phyloP scores from a whole-genome alignment of 2,329 filamentous ascomycete genomes.

The Westerdykella sp. region DNA sequence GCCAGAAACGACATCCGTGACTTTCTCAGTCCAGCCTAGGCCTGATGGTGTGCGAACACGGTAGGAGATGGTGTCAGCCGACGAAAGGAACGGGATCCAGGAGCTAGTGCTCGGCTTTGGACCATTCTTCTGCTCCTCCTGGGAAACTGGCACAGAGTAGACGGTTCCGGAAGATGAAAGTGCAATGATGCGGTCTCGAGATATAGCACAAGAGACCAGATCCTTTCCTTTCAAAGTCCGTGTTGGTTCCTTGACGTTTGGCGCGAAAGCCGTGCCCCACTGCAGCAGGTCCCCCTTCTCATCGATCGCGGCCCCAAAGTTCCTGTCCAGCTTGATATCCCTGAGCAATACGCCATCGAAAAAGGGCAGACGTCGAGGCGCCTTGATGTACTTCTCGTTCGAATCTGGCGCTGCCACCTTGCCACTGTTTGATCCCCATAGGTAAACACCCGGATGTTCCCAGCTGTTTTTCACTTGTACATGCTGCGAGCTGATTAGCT shows the following conservation, averaged over 20 bases:
- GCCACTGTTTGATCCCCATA: constrained; percentile 85
- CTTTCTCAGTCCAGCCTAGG: constrained; percentile 62
- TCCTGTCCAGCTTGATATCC: constrained; percentile 77
- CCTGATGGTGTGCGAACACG: constrained; percentile 61
- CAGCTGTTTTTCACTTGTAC: constrained; percentile 77
- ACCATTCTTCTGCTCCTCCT: constrained; percentile 61
- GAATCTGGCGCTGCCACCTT: constrained; percentile 81
- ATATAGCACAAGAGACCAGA: constrained; percentile 68
- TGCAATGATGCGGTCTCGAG: constrained; percentile 75
- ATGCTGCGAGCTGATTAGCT: constrained; percentile 77
- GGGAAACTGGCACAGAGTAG: constrained; percentile 76
- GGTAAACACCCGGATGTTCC: constrained; percentile 81
- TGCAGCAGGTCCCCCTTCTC: constrained; percentile 86
- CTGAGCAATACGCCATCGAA: constrained; percentile 81
- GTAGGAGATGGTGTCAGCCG: constrained; percentile 59
- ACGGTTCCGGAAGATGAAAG: constrained; percentile 68
- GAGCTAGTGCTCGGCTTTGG: constrained; percentile 57
- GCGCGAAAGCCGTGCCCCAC: constrained; percentile 77
- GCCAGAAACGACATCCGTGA: constrained; percentile 69
- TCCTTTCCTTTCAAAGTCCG: constrained; percentile 76
- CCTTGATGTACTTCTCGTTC: constrained; percentile 70
- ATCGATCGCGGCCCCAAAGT: constrained; percentile 78
- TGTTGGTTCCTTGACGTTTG: constrained; percentile 56
- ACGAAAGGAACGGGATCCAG: constrained; percentile 72
- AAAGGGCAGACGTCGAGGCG: constrained; percentile 67